Evolutionary conservation across 1,284 basidiomycete species (phyloP).

Genomic region (Apiotrichum akiyoshidainum): DNA sequence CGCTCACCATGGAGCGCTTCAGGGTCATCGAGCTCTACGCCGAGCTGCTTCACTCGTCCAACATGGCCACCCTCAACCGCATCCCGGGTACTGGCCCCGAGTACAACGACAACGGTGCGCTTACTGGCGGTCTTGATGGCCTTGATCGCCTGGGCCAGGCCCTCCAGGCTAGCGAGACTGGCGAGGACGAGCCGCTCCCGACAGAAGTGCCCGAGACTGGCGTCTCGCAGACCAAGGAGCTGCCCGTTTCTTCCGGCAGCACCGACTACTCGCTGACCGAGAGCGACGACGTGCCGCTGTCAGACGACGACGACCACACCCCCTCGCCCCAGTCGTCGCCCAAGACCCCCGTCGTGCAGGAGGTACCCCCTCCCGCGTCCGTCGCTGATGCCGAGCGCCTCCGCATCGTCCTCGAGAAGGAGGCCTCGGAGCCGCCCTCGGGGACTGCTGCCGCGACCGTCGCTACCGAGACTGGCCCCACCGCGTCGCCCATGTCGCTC

Average conservation of each 20-base stretch:
- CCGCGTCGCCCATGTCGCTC: constrained; percentile 24
- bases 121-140: constrained; percentile 74
- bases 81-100: constrained; percentile 62
- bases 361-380: constrained; percentile 37
- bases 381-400: constrained; percentile 38
- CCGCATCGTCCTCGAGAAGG: constrained; percentile 37
- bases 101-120: constrained; percentile 74
- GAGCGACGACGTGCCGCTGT: constrained; percentile 66
- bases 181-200: constrained; percentile 40
- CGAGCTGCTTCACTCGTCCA: constrained; percentile 94
- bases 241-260: constrained; percentile 59
- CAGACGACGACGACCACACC: constrained; percentile 63
- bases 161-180: constrained; percentile 56
- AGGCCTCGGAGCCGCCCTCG: constrained; percentile 14
- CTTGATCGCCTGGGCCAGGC: constrained; percentile 79
- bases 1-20: constrained; percentile 91
- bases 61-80: constrained; percentile 94
- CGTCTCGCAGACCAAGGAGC: constrained; percentile 60
- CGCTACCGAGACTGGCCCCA: constrained; percentile 18
- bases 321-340: constrained; percentile 19
- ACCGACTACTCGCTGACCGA: constrained; percentile 55
- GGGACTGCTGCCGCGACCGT: constrained; percentile 27
- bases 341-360: background rate
- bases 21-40: constrained; percentile 97
- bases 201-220: constrained; percentile 57